phyloP scores from a whole-genome alignment of 1,284 basidiomycete species.

The Chalciporus sp. region DNA sequence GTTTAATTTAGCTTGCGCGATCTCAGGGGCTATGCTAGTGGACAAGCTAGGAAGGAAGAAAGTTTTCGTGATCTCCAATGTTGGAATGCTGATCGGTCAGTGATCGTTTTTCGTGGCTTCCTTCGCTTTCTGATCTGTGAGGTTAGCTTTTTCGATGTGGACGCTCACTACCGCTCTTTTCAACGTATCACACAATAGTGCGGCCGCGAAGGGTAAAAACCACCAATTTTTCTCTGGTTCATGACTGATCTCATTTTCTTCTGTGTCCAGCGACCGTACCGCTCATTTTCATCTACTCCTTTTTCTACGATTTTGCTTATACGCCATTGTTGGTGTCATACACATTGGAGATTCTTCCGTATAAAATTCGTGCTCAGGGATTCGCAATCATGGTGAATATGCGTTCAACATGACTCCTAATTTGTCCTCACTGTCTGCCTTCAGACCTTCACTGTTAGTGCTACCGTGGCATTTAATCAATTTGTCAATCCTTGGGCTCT shows the following conservation, averaged over 20 bases:
- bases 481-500: constrained; percentile 76
- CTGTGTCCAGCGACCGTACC: constrained; percentile 59
- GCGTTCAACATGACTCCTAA: background rate
- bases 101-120: constrained; percentile 1
- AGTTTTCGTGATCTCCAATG: constrained; percentile 63
- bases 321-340: constrained; percentile 66
- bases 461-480: constrained; percentile 68
- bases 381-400: constrained; percentile 62
- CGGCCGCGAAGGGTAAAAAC: constrained; percentile 54
- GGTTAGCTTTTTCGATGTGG: constrained; percentile 57
- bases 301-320: constrained; percentile 70
- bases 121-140: background rate
- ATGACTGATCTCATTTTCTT: background rate
- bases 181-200: constrained; percentile 44
- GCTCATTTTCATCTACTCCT: constrained; percentile 70
- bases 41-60: constrained; percentile 62
- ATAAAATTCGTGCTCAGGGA: constrained; percentile 67
- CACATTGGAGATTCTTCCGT: constrained; percentile 70
- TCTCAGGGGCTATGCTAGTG: constrained; percentile 57
- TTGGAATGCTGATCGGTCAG: constrained; percentile 66
- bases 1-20: constrained; percentile 57
- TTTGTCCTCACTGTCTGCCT: background rate
- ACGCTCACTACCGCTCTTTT: constrained; percentile 62
- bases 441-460: constrained; percentile 59
- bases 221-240: background rate